A percentile compares a stretch with the other conserved stretches of the same genome.
These are phyloP conservation scores for Saraca asoca DNA, from an alignment of 331 rosid species.

Conservation along the genomic window DNA sequence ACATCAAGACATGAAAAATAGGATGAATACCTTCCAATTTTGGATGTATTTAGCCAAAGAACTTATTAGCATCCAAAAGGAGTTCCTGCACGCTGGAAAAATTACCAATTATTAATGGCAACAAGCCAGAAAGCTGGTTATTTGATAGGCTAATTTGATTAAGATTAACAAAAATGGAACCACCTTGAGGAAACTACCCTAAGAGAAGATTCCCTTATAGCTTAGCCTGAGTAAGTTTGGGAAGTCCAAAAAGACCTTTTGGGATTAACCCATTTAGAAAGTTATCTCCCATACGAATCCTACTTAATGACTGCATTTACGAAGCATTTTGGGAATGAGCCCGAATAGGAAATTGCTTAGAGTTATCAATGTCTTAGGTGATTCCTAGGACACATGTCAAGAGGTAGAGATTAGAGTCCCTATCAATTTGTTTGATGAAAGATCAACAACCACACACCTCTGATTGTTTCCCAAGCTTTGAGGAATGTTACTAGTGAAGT, in stretches of 20 bases:
- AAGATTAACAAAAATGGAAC: conserved; percentile 52
- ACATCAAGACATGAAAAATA: conserved; percentile 65
- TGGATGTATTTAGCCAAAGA: conserved; percentile 73
- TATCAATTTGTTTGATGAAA: conserved; percentile 84
- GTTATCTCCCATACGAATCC: conserved; percentile 89
- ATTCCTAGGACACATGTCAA: conserved; percentile 72
- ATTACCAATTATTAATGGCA: conserved; percentile 80
- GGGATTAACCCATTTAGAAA: conserved; percentile 89
- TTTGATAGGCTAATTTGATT: conserved; percentile 86
- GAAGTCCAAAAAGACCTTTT: conserved; percentile 69
- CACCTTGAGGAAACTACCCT: conserved; percentile 61
- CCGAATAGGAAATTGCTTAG: conserved; percentile 76
- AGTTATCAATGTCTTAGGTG: conserved; percentile 69
- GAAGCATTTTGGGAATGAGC: conserved; percentile 80
- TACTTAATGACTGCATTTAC: conserved; percentile 60
- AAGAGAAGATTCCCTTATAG: conserved; percentile 69
- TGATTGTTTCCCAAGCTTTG: conserved; percentile 71
- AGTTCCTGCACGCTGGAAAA: conserved; percentile 87
- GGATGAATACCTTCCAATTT: conserved; percentile 76
- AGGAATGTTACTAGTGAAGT: conserved; percentile 88
- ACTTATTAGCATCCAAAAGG: conserved; percentile 79
- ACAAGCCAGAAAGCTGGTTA: conserved; percentile 67
- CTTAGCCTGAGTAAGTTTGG: conserved; percentile 73
- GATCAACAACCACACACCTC: conserved; percentile 58
- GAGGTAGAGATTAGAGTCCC: conserved; percentile 82